phyloP scores from a whole-genome alignment of 2,329 filamentous ascomycete genomes.

The Emmonsiellopsis sp. region DNA sequence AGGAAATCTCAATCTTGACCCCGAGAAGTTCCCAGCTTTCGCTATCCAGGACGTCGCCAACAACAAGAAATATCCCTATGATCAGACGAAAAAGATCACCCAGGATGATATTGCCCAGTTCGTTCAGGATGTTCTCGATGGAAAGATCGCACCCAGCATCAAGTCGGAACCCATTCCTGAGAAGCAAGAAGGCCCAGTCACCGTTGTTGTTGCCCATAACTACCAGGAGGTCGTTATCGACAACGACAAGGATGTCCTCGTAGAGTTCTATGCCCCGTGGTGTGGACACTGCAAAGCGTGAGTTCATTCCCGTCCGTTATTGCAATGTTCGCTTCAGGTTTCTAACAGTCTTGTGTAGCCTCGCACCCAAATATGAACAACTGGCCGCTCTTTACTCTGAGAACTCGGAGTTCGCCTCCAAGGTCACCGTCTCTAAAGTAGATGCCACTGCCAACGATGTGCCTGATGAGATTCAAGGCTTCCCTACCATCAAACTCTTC shows the following conservation, averaged over 20 bases:
- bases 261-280: constrained; percentile 96
- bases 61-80: constrained; percentile 95
- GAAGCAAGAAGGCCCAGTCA: constrained; percentile 81
- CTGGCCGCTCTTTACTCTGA: constrained; percentile 49
- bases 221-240: constrained; percentile 89
- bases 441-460: constrained; percentile 95
- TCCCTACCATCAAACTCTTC: constrained; percentile 99
- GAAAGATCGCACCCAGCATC: constrained; percentile 90
- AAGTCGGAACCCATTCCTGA: constrained; percentile 97
- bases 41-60: constrained; percentile 92
- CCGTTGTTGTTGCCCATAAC: constrained; percentile 82
- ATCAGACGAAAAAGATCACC: constrained; percentile 72
- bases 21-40: constrained; percentile 92
- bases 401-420: constrained; percentile 40
- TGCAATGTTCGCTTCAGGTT: not conserved
- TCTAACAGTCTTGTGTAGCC: constrained; percentile 24
- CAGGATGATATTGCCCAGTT: constrained; percentile 67
- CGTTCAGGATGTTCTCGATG: constrained; percentile 72
- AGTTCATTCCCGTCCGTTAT: constrained; percentile 17
- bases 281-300: constrained; percentile 62
- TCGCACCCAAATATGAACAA: constrained; percentile 60
- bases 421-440: constrained; percentile 74
- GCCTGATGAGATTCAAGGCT: constrained; percentile 91
- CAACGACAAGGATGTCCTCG: constrained; percentile 88
- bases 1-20: constrained; percentile 92